Evolutionary conservation across 2,329 filamentous ascomycete genomes (phyloP).

Genomic region (Colletotrichum cordylinicola): DNA sequence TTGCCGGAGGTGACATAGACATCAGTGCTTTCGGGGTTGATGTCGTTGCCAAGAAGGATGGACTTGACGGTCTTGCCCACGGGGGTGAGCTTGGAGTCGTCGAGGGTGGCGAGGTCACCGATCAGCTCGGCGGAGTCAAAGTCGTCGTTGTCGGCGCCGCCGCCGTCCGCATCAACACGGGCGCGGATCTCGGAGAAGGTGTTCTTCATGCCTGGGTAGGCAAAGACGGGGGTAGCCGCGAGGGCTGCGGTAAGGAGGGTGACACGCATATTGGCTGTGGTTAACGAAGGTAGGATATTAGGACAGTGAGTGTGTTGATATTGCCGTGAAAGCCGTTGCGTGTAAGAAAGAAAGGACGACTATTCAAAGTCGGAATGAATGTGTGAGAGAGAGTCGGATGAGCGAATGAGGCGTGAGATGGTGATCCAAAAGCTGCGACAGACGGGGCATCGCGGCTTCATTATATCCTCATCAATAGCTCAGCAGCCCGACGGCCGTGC

Average conservation of each 20-base stretch:
- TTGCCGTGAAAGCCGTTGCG: background rate
- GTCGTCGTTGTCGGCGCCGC: background rate
- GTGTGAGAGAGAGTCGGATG: background rate
- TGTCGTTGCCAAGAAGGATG: constrained; percentile 36
- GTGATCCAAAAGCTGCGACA: background rate
- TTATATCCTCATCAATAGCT: constrained; percentile 3
- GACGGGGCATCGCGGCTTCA: background rate
- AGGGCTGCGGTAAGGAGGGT: constrained; percentile 16
- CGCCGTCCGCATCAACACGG: constrained; percentile 13
- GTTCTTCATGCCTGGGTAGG: constrained; percentile 23
- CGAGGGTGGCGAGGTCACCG: constrained; percentile 42
- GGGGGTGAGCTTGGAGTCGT: constrained; percentile 34
- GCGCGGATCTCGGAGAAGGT: constrained; percentile 23
- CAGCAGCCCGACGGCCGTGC: background rate
- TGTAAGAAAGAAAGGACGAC: background rate
- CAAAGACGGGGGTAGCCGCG: constrained; percentile 14
- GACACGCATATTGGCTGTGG: constrained; percentile 28
- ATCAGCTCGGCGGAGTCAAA: constrained; percentile 27
- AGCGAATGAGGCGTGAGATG: background rate
- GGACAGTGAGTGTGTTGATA: background rate
- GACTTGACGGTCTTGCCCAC: constrained; percentile 41
- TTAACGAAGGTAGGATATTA: background rate
- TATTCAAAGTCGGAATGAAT: background rate
- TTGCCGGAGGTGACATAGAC: constrained; percentile 5
- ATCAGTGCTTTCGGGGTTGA: constrained; percentile 28